A percentile compares a stretch with the other conserved stretches of the same genome.
Evolutionary conservation across 192 early-diverging fungal genomes (phyloP).

Genomic region (Blastocladiella britannica): DNA sequence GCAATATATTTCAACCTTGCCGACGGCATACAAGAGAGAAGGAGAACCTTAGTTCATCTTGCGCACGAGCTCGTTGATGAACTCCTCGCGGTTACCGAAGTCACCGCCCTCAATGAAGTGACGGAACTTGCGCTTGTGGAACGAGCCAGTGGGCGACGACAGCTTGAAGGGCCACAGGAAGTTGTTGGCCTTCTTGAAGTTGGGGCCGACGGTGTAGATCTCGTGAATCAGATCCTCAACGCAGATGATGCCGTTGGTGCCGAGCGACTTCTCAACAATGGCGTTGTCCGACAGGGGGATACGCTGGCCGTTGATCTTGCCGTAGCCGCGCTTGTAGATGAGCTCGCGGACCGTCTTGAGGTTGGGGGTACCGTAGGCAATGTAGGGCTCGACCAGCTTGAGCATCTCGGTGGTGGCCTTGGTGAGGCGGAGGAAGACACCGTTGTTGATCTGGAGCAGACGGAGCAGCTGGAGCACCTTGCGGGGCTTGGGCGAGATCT

Average conservation of each 20-base stretch:
- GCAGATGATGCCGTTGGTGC: constrained; percentile 89
- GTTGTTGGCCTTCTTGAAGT: constrained; percentile 94
- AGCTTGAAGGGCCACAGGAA: constrained; percentile 99
- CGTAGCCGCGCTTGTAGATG: constrained; percentile 99
- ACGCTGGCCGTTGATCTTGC: constrained; percentile 94
- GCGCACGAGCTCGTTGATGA: constrained; percentile 90
- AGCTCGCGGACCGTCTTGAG: constrained; percentile 96
- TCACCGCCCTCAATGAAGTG: constrained; percentile 98
- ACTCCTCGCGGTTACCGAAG: constrained; percentile 86
- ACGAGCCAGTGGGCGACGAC: constrained; percentile 93
- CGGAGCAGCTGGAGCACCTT: constrained; percentile 98
- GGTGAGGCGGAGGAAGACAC: constrained; percentile 85
- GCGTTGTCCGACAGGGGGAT: constrained; percentile 90
- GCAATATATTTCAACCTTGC: neutral
- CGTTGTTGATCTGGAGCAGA: constrained; percentile 98
- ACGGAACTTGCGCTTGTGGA: constrained; percentile 70
- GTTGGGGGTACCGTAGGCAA: constrained; percentile 88
- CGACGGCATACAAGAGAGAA: constrained; percentile 1
- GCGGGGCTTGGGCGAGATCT: constrained; percentile 96
- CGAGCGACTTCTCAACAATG: constrained; percentile 77
- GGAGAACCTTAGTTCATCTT: constrained; percentile 70
- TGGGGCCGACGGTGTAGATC: constrained; percentile 90
- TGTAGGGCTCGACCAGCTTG: constrained; percentile 86
- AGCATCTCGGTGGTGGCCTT: constrained; percentile 96
- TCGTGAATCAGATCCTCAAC: constrained; percentile 97